A percentile compares a stretch with the other conserved stretches of the same genome.
Evolutionary conservation across 2,329 filamentous ascomycete genomes (phyloP).

Genomic region (Paraphoma sp.): DNA sequence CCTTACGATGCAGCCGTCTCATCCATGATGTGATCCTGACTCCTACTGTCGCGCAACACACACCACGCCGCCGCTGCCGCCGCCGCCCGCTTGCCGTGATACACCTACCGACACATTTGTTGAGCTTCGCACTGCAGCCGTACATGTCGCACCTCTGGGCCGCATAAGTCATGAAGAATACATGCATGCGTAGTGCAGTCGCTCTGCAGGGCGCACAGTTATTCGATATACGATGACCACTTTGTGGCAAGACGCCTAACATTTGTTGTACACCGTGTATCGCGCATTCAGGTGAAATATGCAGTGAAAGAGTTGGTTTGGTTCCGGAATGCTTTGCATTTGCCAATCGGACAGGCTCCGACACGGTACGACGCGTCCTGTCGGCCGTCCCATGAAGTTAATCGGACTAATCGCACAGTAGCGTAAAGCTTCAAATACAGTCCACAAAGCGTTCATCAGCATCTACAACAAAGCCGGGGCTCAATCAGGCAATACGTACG

Average conservation of each 20-base stretch:
- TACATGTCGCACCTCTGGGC: not conserved
- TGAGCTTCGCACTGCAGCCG: slow-evolving; percentile 5
- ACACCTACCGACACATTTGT: not conserved
- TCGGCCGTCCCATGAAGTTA: not conserved
- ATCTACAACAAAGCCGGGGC: too few relatives aligned
- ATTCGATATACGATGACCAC: not conserved
- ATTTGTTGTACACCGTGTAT: not conserved
- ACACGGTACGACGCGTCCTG: not conserved
- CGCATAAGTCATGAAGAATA: not conserved
- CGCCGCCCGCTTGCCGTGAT: not conserved
- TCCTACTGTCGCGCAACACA: not conserved
- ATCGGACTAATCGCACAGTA: not conserved
- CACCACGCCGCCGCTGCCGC: slow-evolving; percentile 9
- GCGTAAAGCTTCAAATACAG: too few relatives aligned
- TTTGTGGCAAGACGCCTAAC: not conserved
- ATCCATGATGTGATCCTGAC: not conserved
- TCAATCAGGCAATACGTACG: too few relatives aligned
- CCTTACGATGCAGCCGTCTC: not conserved
- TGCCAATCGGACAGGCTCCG: slow-evolving; percentile 6
- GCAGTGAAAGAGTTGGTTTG: not conserved
- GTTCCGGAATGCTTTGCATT: not conserved
- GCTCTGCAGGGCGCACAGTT: not conserved
- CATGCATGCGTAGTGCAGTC: slow-evolving; percentile 2
- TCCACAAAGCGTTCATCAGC: too few relatives aligned
- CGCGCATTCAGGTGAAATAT: slow-evolving; percentile 2